A percentile compares a stretch with the other conserved stretches of the same genome.
Evolutionary conservation across 73 alveolate genomes (phyloP).

Genomic region (Paramecium biaurelia): DNA sequence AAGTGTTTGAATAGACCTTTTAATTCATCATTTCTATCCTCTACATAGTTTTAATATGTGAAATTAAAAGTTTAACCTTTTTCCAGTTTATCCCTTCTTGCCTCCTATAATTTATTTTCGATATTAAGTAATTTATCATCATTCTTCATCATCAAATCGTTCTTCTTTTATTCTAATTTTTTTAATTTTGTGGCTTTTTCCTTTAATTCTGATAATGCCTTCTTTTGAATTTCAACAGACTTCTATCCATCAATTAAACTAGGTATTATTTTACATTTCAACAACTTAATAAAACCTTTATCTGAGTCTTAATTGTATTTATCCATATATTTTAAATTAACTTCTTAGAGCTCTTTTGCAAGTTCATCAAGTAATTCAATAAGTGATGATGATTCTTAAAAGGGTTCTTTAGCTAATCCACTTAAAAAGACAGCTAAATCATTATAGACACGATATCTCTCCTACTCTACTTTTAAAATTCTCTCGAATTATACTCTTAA

Average conservation of each 20-base stretch:
- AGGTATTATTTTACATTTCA: background rate
- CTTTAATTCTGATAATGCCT: background rate
- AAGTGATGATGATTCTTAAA: background rate
- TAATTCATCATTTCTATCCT: background rate
- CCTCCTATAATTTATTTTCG: background rate
- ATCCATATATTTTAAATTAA: background rate
- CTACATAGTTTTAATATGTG: background rate
- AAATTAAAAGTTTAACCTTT: background rate
- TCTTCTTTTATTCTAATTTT: background rate
- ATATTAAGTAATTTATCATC: background rate
- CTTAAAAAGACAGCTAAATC: background rate
- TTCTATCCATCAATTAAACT: background rate
- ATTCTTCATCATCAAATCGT: background rate
- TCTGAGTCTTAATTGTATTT: background rate
- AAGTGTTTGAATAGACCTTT: background rate
- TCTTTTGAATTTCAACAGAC: background rate
- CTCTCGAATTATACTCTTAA: background rate
- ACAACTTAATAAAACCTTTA: background rate
- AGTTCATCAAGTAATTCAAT: background rate
- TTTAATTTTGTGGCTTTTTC: background rate
- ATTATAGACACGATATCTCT: background rate
- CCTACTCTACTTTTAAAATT: background rate
- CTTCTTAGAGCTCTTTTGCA: background rate
- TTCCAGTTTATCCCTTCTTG: background rate
- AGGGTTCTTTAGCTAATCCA: background rate